These are phyloP conservation scores for Pestalotiopsis sp. DNA, from an alignment of 2,329 filamentous ascomycete genomes.

Conservation along the genomic window DNA sequence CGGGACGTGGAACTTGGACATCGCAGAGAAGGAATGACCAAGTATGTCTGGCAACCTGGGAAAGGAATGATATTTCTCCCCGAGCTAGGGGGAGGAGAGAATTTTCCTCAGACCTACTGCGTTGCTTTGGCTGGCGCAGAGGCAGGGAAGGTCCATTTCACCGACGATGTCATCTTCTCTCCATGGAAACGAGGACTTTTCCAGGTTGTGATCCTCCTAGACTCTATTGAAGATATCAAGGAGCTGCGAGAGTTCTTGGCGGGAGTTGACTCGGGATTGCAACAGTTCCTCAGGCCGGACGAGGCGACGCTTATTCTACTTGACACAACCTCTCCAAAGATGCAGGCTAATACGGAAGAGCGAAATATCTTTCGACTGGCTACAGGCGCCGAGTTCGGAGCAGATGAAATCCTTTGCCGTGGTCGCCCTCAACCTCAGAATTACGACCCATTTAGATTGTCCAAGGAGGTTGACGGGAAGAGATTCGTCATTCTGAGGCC, in stretches of 20 bases:
- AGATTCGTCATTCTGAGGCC: neutral
- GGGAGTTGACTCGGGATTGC: neutral
- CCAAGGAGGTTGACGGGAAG: neutral
- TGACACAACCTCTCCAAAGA: neutral
- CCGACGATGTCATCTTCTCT: neutral
- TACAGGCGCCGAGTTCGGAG: neutral
- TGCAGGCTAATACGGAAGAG: neutral
- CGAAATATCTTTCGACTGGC: neutral
- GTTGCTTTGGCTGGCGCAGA: neutral
- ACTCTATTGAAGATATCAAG: neutral
- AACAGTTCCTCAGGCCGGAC: neutral
- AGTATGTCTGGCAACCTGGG: neutral
- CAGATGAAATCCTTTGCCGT: neutral
- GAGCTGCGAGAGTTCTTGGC: neutral
- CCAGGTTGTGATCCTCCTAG: neutral
- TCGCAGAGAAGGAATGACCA: neutral
- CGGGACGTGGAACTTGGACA: neutral
- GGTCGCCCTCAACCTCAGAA: neutral
- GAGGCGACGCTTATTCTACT: neutral
- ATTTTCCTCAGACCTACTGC: neutral
- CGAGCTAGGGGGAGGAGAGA: neutral
- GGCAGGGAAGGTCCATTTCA: neutral
- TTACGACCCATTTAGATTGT: neutral
- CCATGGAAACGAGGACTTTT: neutral
- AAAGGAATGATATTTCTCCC: neutral